A percentile compares a stretch with the other conserved stretches of the same genome.
phyloP scores from a whole-genome alignment of 371 early-diverging fungal genomes.

The Lichtheimia ornata region DNA sequence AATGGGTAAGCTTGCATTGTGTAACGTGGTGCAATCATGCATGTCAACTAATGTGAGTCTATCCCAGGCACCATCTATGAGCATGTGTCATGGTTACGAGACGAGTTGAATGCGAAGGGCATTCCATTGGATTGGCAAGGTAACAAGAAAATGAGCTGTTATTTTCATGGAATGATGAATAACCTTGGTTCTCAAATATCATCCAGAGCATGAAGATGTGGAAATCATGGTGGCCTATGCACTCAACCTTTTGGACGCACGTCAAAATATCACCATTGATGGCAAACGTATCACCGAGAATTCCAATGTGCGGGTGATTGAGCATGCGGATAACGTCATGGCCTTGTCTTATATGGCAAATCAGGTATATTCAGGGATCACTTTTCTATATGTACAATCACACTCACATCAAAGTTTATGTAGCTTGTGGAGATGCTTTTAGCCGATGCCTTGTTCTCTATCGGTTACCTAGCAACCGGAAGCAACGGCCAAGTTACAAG shows the following conservation, averaged over 20 bases:
- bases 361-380: constrained; percentile 21
- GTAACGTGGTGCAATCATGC: not conserved
- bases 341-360: constrained; percentile 51
- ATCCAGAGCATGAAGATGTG: constrained; percentile 42
- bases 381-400: not conserved
- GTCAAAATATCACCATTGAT: constrained; percentile 42
- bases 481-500: constrained; percentile 4
- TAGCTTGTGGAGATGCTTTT: constrained; percentile 42
- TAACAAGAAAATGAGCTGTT: constrained; percentile 6
- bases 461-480: constrained; percentile 36
- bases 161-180: not conserved
- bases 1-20: constrained; percentile 24
- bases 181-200: not conserved
- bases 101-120: constrained; percentile 27
- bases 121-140: constrained; percentile 48
- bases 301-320: constrained; percentile 41
- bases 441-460: constrained; percentile 44
- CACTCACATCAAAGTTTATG: not conserved
- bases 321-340: constrained; percentile 56
- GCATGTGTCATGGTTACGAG: constrained; percentile 40
- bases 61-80: constrained; percentile 26
- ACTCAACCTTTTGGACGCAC: constrained; percentile 36
- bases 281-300: constrained; percentile 41
- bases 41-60: not conserved
- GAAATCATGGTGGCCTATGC: constrained; percentile 39